Evolutionary conservation across 768 basidiomycete species (phyloP).

Genomic region (Guyanaporus albipodus): DNA sequence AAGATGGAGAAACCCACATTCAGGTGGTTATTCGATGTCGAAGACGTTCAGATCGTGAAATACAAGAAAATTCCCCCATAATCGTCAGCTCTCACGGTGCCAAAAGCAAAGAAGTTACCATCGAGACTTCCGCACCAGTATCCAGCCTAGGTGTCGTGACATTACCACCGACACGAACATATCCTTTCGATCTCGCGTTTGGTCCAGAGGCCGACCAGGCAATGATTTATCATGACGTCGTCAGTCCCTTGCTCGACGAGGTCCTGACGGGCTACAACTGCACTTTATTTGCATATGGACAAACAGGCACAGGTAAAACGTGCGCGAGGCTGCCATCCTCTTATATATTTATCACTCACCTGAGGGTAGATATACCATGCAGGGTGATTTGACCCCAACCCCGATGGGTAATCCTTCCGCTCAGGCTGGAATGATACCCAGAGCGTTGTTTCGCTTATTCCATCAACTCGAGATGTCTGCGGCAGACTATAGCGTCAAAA

Average conservation of each 20-base stretch:
- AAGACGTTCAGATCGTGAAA: conserved; percentile 79
- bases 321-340: conserved; percentile 39
- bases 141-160: conserved; percentile 72
- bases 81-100: conserved; percentile 79
- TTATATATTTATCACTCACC: conserved; percentile 10
- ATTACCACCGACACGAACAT: conserved; percentile 76
- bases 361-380: conserved; percentile 84
- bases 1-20: conserved; percentile 77
- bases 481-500: conserved; percentile 86
- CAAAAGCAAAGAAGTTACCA: conserved; percentile 69
- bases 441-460: conserved; percentile 88
- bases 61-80: conserved; percentile 81
- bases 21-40: conserved; percentile 91
- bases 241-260: conserved; percentile 87
- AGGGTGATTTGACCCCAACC: conserved; percentile 83
- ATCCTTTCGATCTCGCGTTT: conserved; percentile 93
- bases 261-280: conserved; percentile 97
- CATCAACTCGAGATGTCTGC: conserved; percentile 74
- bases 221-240: conserved; percentile 91
- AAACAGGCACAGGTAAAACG: conserved; percentile 99
- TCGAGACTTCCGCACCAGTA: conserved; percentile 69
- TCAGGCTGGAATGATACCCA: conserved; percentile 94
- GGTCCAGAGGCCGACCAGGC: conserved; percentile 96
- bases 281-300: conserved; percentile 96
- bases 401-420: conserved; percentile 84